These are phyloP conservation scores for Colletotrichum limetticola DNA, from an alignment of 2,329 filamentous ascomycete genomes.

Conservation along the genomic window DNA sequence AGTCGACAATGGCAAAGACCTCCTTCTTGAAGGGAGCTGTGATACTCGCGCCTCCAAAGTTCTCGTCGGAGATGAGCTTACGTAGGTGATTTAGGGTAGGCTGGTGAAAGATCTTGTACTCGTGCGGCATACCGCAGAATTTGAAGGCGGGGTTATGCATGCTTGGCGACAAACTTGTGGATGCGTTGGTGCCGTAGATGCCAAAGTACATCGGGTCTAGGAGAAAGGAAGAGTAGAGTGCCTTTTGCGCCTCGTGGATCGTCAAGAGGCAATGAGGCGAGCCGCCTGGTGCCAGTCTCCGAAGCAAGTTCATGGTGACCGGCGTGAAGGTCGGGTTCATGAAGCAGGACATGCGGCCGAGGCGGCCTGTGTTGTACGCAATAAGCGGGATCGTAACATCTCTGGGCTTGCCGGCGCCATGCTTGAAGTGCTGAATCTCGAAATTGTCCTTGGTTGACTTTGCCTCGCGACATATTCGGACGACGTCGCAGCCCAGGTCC, in stretches of 20 bases:
- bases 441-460: slow-evolving; percentile 69
- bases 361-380: slow-evolving; percentile 71
- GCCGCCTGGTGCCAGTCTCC: slow-evolving; percentile 34
- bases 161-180: slow-evolving; percentile 78
- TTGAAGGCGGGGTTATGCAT: slow-evolving; percentile 80
- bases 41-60: slow-evolving; percentile 78
- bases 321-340: slow-evolving; percentile 74
- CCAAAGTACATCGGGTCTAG: slow-evolving; percentile 77
- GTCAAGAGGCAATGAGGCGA: slow-evolving; percentile 55
- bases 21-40: slow-evolving; percentile 81
- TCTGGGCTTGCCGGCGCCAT: slow-evolving; percentile 54
- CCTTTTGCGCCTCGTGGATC: slow-evolving; percentile 69
- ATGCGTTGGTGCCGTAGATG: slow-evolving; percentile 76
- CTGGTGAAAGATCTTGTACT: slow-evolving; percentile 71
- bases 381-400: slow-evolving; percentile 63
- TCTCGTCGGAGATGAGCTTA: slow-evolving; percentile 69
- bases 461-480: slow-evolving; percentile 69
- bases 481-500: slow-evolving; percentile 68
- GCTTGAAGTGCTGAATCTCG: slow-evolving; percentile 65
- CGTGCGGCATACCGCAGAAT: slow-evolving; percentile 75
- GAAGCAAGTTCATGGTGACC: slow-evolving; percentile 56
- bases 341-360: slow-evolving; percentile 72
- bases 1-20: slow-evolving; percentile 74
- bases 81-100: slow-evolving; percentile 70
- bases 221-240: slow-evolving; percentile 73